phyloP scores from a whole-genome alignment of 2,329 filamentous ascomycete species.

The Ophiostoma sp. region DNA sequence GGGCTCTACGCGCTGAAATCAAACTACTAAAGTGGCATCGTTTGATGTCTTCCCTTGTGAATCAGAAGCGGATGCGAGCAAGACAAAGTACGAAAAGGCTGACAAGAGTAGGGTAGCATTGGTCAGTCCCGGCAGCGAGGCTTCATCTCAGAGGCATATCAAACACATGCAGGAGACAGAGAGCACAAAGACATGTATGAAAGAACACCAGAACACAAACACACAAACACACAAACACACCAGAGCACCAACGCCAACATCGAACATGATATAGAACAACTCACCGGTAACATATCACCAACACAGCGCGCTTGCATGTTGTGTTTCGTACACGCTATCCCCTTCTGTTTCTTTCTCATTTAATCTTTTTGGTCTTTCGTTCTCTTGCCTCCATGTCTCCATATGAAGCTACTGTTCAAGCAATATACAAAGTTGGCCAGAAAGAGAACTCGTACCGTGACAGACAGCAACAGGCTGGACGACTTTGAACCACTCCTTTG shows the following conservation, averaged over 20 bases:
- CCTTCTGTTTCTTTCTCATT: too few species aligned
- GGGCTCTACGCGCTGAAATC: neutral
- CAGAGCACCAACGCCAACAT: neutral
- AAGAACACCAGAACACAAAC: neutral
- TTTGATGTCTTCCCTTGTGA: neutral
- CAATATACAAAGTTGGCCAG: neutral
- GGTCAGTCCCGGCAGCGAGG: neutral
- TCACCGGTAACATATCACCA: constrained; percentile 7
- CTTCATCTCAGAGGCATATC: too few species aligned
- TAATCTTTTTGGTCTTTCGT: too few species aligned
- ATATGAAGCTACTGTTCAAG: neutral
- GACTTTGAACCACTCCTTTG: constrained; percentile 18
- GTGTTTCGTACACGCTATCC: neutral
- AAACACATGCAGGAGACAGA: too few species aligned
- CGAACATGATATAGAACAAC: neutral
- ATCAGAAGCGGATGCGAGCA: neutral
- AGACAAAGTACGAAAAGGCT: neutral
- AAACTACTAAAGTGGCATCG: neutral
- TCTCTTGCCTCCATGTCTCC: too few species aligned
- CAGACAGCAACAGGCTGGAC: constrained; percentile 8
- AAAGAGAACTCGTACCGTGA: neutral
- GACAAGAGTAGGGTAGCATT: constrained; percentile 1
- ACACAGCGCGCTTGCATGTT: neutral
- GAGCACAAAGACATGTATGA: neutral
- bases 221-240: neutral